A percentile compares a stretch with the other conserved stretches of the same genome.
Evolutionary conservation across 257 asterid species (phyloP).

Genomic region (Gentiana straminea): DNA sequence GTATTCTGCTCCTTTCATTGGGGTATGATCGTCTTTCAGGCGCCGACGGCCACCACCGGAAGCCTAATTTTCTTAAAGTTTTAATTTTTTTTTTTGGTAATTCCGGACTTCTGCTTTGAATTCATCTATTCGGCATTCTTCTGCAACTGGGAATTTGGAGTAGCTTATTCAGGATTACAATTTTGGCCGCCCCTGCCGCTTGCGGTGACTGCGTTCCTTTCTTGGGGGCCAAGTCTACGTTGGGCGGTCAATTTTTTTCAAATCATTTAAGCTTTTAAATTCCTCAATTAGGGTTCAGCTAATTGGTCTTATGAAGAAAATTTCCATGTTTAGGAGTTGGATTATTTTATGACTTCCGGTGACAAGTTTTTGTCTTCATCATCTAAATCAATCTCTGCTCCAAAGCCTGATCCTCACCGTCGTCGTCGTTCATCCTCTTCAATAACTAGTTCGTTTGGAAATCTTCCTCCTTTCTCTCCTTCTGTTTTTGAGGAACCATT

Average conservation of each 20-base stretch:
- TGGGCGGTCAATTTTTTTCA: slow-evolving; percentile 2
- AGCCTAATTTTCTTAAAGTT: neutral
- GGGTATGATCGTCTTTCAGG: too few species aligned
- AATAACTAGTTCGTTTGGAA: slow-evolving; percentile 25
- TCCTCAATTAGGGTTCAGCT: neutral
- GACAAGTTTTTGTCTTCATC: slow-evolving; percentile 54
- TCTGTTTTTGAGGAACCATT: slow-evolving; percentile 12
- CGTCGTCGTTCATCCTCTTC: slow-evolving; percentile 29
- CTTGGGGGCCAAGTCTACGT: neutral
- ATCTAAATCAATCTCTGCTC: slow-evolving; percentile 30
- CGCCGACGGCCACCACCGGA: too few species aligned
- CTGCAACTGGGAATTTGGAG: neutral
- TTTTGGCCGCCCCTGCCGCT: slow-evolving; percentile 8
- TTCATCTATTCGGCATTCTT: neutral
- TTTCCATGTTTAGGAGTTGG: slow-evolving; percentile 13
- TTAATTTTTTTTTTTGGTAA: too few species aligned
- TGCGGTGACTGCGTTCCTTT: neutral
- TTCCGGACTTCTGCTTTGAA: too few species aligned
- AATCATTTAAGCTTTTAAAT: neutral
- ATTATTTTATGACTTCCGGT: slow-evolving; percentile 60
- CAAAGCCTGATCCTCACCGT: slow-evolving; percentile 23
- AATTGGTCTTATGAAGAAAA: neutral
- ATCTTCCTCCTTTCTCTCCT: slow-evolving; percentile 21
- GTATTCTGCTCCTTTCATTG: slow-evolving; percentile 3
- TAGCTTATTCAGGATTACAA: slow-evolving; percentile 4